phyloP scores from a whole-genome alignment of 495 filamentous ascomycete genomes.

The Penicillium bovifimosum region DNA sequence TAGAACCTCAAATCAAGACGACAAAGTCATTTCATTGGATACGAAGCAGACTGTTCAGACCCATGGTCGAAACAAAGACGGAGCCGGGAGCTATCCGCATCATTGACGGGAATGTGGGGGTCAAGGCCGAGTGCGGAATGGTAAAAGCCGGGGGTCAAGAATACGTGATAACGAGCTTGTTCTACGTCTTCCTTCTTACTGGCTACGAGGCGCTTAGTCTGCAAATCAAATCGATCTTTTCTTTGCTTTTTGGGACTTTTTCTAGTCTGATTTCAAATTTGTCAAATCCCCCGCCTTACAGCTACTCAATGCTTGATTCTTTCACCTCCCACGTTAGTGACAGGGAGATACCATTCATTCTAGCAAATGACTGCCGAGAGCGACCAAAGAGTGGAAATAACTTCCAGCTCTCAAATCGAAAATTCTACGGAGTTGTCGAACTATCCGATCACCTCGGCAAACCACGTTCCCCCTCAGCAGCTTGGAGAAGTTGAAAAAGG shows the following conservation, averaged over 20 bases:
- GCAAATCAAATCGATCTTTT: not conserved
- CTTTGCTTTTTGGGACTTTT: no score
- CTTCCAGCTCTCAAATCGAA: not conserved
- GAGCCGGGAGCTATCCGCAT: not conserved
- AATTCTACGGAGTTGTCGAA: not conserved
- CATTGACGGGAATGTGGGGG: constrained; percentile 1
- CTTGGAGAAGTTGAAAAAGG: not conserved
- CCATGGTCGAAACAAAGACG: not conserved
- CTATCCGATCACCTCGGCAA: not conserved
- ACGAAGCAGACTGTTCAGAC: not conserved
- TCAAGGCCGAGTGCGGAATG: constrained; percentile 1
- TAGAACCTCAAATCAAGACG: not conserved
- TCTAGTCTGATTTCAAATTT: not conserved
- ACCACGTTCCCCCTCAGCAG: not conserved
- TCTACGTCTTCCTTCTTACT: not conserved
- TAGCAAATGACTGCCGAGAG: not conserved
- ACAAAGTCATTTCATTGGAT: not conserved
- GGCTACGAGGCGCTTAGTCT: not conserved
- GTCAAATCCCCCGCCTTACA: not conserved
- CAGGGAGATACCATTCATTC: not conserved
- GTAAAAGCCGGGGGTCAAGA: not conserved
- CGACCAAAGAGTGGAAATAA: not conserved
- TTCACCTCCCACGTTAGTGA: not conserved
- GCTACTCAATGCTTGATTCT: not conserved
- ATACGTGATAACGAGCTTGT: not conserved